Conservation (phyloP, 2,329 filamentous ascomycete genomes). For the Phoma sp. region DNA sequence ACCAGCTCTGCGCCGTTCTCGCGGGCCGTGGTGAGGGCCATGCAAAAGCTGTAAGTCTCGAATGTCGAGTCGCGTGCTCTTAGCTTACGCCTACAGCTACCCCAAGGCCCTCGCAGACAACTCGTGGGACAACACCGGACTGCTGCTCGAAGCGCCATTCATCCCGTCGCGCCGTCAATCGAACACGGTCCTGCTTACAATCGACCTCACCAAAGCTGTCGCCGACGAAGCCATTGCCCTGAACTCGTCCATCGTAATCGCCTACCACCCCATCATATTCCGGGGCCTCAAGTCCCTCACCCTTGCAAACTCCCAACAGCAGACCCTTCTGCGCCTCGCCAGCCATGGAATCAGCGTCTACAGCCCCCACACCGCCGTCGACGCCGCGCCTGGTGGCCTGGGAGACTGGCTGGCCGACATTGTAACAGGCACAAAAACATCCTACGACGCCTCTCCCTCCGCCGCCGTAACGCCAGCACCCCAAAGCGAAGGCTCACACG, state of each 20-base stretch:
- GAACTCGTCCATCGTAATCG: slow-evolving; percentile 78
- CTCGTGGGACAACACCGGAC: slow-evolving; percentile 94
- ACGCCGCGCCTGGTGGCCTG: slow-evolving; percentile 82
- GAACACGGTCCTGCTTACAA: slow-evolving; percentile 78
- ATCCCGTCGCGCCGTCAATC: slow-evolving; percentile 61
- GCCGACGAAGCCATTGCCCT: slow-evolving; percentile 86
- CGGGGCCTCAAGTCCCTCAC: slow-evolving; percentile 88
- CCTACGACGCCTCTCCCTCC: slow-evolving; percentile 59
- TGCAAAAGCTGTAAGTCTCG: slow-evolving; percentile 74
- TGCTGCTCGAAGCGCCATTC: slow-evolving; percentile 73
- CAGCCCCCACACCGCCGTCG: slow-evolving; percentile 92
- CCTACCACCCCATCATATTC: slow-evolving; percentile 98
- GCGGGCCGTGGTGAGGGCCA: slow-evolving; percentile 73
- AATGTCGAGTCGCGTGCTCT: neutral
- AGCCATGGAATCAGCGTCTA: slow-evolving; percentile 93
- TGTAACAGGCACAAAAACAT: slow-evolving; percentile 64
- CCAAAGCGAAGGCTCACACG: slow-evolving; percentile 31
- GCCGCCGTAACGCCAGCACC: slow-evolving; percentile 63
- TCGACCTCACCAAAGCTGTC: slow-evolving; percentile 88
- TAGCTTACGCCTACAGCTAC: slow-evolving; percentile 64
- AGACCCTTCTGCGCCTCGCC: slow-evolving; percentile 79
- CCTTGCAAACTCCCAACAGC: slow-evolving; percentile 82
- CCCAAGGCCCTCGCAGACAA: slow-evolving; percentile 88
- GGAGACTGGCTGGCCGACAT: slow-evolving; percentile 95
- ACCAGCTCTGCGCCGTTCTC: slow-evolving; percentile 65